These are phyloP conservation scores for Epichloe scottii DNA, from an alignment of 2,329 filamentous ascomycete species.

Conservation along the genomic window DNA sequence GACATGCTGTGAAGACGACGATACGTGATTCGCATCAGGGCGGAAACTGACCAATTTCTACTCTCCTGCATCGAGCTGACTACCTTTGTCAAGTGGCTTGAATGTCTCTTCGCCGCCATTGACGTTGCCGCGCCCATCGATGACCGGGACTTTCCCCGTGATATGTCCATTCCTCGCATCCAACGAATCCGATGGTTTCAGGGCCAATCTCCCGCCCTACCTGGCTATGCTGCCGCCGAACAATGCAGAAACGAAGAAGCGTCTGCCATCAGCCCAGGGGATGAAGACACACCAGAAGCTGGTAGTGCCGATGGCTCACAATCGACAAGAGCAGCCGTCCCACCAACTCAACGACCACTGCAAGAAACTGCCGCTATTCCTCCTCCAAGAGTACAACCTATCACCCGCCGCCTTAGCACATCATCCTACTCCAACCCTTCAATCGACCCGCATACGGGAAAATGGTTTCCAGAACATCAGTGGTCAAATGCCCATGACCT, in stretches of 20 bases:
- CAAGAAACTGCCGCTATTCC: slow-evolving; percentile 9
- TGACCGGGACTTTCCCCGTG: slow-evolving; percentile 51
- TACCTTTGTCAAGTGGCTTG: slow-evolving; percentile 56
- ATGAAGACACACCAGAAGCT: neutral
- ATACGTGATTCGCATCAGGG: slow-evolving; percentile 58
- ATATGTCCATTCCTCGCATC: slow-evolving; percentile 48
- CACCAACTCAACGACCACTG: slow-evolving; percentile 6
- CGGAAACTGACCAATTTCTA: slow-evolving; percentile 63
- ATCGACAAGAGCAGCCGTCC: neutral
- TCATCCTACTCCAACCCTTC: slow-evolving; percentile 32
- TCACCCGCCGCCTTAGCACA: slow-evolving; percentile 28
- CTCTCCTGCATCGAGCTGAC: slow-evolving; percentile 53
- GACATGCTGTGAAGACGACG: slow-evolving; percentile 15
- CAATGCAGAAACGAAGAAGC: slow-evolving; percentile 3
- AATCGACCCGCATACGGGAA: slow-evolving; percentile 36
- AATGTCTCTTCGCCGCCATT: slow-evolving; percentile 58
- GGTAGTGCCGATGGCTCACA: slow-evolving; percentile 3
- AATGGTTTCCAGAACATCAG: slow-evolving; percentile 42
- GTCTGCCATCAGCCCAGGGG: neutral
- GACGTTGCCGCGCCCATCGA: slow-evolving; percentile 59
- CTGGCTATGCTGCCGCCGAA: slow-evolving; percentile 5
- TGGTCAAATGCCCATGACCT: slow-evolving; percentile 45
- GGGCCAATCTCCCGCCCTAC: slow-evolving; percentile 21
- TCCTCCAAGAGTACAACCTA: slow-evolving; percentile 18
- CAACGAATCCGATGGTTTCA: slow-evolving; percentile 40